Evolutionary conservation across 129 eudicot genomes (phyloP).

Genomic region (Erigeron canadensis): DNA sequence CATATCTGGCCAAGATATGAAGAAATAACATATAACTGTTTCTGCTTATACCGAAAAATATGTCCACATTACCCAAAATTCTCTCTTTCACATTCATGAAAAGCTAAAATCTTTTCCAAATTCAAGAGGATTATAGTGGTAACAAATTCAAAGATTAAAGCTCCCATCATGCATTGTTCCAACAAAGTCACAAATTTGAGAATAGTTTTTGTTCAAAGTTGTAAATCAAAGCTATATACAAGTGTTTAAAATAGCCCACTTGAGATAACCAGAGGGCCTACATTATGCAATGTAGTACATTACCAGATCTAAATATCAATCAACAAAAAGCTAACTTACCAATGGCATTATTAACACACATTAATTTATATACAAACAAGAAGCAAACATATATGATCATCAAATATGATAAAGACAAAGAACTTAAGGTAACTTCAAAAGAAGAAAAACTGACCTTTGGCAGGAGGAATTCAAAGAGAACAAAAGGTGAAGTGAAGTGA

Average conservation of each 20-base stretch:
- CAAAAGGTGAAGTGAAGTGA: constrained; percentile 23
- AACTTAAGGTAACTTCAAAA: constrained; percentile 24
- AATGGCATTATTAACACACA: constrained; percentile 18
- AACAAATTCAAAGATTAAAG: constrained; percentile 5
- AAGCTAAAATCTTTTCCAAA: too few species aligned
- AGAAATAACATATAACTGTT: too few species aligned
- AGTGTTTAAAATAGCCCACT: not conserved
- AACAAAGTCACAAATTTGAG: not conserved
- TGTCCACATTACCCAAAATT: too few species aligned
- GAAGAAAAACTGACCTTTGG: constrained; percentile 40
- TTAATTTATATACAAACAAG: constrained; percentile 15
- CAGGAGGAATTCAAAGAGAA: constrained; percentile 37
- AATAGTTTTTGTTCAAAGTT: not conserved
- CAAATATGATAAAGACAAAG: constrained; percentile 4
- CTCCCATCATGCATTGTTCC: not conserved
- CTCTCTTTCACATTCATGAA: too few species aligned
- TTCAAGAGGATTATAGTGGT: not conserved
- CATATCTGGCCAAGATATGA: not conserved
- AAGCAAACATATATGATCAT: constrained; percentile 17
- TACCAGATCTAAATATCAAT: constrained; percentile 29
- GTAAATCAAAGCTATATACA: not conserved
- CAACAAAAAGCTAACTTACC: constrained; percentile 18
- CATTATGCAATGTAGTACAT: constrained; percentile 24
- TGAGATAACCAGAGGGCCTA: constrained; percentile 16
- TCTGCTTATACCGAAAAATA: too few species aligned